Percentiles rank a stretch among this genome's conserved stretches.
Evolutionary conservation across 2,329 filamentous ascomycete genomes (phyloP).

Genomic region (Apiospora marii): DNA sequence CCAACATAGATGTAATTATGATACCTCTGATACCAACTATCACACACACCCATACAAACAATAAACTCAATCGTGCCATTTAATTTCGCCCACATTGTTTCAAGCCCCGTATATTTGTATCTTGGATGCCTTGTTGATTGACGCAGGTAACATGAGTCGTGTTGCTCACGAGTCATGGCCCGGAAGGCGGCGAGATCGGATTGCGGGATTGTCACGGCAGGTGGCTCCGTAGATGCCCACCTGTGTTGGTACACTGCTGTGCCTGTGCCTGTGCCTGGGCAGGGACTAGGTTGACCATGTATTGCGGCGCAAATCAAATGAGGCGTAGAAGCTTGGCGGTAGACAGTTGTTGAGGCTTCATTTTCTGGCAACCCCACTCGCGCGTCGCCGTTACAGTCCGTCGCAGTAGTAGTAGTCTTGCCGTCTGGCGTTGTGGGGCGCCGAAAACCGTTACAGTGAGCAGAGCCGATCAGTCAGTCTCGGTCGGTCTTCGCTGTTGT

Average conservation of each 20-base stretch:
- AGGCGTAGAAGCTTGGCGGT: constrained; percentile 1
- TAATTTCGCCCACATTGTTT: not conserved
- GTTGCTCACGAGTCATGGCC: no score
- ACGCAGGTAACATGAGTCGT: constrained; percentile 12
- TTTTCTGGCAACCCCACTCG: not conserved
- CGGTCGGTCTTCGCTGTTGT: not conserved
- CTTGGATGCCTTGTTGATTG: not conserved
- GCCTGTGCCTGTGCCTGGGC: not conserved
- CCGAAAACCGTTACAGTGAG: not conserved
- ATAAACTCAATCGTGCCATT: not conserved
- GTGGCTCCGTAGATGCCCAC: not conserved
- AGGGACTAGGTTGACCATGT: not conserved
- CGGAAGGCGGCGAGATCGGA: not conserved
- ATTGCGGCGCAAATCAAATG: not conserved
- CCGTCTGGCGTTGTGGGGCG: not conserved
- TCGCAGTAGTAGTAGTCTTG: not conserved
- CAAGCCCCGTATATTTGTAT: not conserved
- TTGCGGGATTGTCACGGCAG: not conserved
- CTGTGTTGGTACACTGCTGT: not conserved
- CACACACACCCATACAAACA: not conserved
- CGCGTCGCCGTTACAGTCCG: not conserved
- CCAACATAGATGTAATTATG: not conserved
- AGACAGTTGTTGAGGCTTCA: not conserved
- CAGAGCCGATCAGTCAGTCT: not conserved
- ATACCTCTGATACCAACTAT: not conserved